A percentile compares a stretch with the other conserved stretches of the same genome.
Evolutionary conservation across 2,329 filamentous ascomycete genomes (phyloP).

Genomic region (Botrytis paeoniae): DNA sequence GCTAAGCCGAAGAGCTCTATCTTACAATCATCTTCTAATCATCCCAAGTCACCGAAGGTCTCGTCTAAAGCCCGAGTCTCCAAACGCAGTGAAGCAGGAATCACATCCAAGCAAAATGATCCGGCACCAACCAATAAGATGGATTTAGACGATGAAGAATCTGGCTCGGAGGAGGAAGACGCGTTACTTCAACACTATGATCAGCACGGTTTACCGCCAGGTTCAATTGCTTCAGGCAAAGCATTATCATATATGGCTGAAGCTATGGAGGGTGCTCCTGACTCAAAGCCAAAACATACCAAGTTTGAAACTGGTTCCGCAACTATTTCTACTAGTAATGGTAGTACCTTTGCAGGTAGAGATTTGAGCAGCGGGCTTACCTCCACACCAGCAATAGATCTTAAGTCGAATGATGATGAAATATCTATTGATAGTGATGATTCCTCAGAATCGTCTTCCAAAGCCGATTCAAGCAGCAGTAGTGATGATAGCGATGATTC

Average conservation of each 20-base stretch:
- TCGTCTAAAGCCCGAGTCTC: background rate
- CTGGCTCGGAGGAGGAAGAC: slow-evolving; percentile 36
- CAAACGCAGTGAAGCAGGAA: background rate
- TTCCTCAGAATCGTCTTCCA: slow-evolving; percentile 12
- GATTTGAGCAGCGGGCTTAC: slow-evolving; percentile 24
- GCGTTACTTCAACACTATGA: slow-evolving; percentile 35
- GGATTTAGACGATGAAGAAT: slow-evolving; percentile 26
- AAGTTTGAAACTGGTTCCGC: slow-evolving; percentile 26
- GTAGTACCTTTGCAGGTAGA: slow-evolving; percentile 27
- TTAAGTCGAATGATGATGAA: slow-evolving; percentile 30
- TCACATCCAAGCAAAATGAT: slow-evolving; percentile 1
- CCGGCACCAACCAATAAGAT: background rate
- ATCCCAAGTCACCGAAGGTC: background rate
- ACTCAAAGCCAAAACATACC: slow-evolving; percentile 17
- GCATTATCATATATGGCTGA: slow-evolving; percentile 34
- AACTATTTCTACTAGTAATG: slow-evolving; percentile 31
- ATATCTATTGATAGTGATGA: slow-evolving; percentile 20
- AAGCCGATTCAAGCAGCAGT: slow-evolving; percentile 22
- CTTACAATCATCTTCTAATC: slow-evolving; percentile 23
- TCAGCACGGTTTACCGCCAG: slow-evolving; percentile 35
- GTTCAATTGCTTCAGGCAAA: slow-evolving; percentile 35
- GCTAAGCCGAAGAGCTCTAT: slow-evolving; percentile 30
- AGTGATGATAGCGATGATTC: slow-evolving; percentile 21
- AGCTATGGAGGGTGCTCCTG: slow-evolving; percentile 26
- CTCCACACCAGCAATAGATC: slow-evolving; percentile 34